A percentile compares a stretch with the other conserved stretches of the same genome.
Evolutionary conservation across 1,284 basidiomycete species (phyloP).

Genomic region (Cutaneotrichosporon mucoides): DNA sequence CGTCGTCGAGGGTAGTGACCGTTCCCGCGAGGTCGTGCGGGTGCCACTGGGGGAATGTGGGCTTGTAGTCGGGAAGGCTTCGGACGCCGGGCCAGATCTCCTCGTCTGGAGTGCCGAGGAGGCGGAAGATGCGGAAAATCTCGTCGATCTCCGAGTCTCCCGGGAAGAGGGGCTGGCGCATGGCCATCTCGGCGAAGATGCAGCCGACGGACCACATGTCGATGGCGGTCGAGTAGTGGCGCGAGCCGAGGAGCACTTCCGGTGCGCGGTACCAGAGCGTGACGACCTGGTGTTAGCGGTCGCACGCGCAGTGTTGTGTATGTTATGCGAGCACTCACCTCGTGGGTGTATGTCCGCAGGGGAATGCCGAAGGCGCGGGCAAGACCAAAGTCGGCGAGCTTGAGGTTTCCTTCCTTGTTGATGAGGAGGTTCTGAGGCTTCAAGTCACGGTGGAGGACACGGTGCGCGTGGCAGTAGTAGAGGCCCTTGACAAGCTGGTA

Average conservation of each 20-base stretch:
- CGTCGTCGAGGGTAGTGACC: slow-evolving; percentile 65
- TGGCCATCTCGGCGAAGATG: slow-evolving; percentile 91
- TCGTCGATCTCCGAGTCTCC: slow-evolving; percentile 99
- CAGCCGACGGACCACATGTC: slow-evolving; percentile 99
- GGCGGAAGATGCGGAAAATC: slow-evolving; percentile 97
- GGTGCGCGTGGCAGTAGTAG: slow-evolving; percentile 98
- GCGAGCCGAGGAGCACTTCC: slow-evolving; percentile 92
- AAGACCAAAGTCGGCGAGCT: slow-evolving; percentile 90
- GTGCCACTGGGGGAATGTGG: slow-evolving; percentile 91
- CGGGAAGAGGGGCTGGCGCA: slow-evolving; percentile 82
- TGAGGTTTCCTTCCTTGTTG: slow-evolving; percentile 94
- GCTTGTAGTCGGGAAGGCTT: slow-evolving; percentile 89
- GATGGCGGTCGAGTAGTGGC: slow-evolving; percentile 97
- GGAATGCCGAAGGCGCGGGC: slow-evolving; percentile 94
- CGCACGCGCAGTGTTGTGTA: no score
- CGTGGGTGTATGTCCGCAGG: slow-evolving; percentile 93
- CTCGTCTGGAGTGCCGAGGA: slow-evolving; percentile 90
- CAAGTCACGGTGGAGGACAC: slow-evolving; percentile 93
- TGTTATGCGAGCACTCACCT: no score
- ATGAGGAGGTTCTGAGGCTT: slow-evolving; percentile 98
- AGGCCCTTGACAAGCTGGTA: slow-evolving; percentile 96
- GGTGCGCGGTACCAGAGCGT: slow-evolving; percentile 99
- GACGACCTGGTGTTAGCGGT: slow-evolving; percentile 63
- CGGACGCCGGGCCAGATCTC: slow-evolving; percentile 88
- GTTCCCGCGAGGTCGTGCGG: slow-evolving; percentile 60